Percentiles rank a stretch among this genome's conserved stretches.
Conservation (phyloP, 805 yeast species). For the Kuraishia ogatae region DNA sequence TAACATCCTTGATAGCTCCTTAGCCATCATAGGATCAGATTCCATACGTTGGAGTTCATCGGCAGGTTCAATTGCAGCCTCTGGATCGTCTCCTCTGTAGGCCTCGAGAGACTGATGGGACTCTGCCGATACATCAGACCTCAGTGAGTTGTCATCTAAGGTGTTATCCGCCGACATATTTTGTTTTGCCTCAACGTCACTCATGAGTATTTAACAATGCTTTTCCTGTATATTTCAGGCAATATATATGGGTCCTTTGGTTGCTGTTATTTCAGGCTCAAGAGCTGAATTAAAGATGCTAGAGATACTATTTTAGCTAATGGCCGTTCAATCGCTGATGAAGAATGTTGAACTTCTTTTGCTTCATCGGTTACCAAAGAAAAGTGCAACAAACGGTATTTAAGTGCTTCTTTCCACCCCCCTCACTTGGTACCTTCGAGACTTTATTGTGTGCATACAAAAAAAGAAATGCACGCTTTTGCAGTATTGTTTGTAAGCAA, state of each 20-base stretch:
- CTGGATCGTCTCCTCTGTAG: neutral
- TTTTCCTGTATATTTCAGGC: too few relatives aligned
- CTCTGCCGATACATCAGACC: neutral
- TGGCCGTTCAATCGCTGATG: neutral
- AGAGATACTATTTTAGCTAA: too few relatives aligned
- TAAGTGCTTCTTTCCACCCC: neutral
- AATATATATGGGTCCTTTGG: too few relatives aligned
- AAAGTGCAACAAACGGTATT: neutral
- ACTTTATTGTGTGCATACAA: too few relatives aligned
- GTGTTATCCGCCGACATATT: neutral
- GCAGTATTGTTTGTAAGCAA: neutral
- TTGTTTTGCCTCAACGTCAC: neutral
- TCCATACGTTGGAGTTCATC: neutral
- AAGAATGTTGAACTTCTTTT: neutral
- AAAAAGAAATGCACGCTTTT: too few relatives aligned
- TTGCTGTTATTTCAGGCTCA: too few relatives aligned
- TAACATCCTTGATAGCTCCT: conserved; percentile 28
- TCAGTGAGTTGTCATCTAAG: neutral
- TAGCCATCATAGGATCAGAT: neutral
- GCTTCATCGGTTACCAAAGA: neutral
- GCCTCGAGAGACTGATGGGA: neutral
- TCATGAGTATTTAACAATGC: too few relatives aligned
- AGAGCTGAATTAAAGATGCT: too few relatives aligned
- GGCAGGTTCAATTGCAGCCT: neutral
- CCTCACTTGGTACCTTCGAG: neutral